These are phyloP conservation scores for Starmerella scarabaei DNA, from an alignment of 805 yeast species.

Conservation along the genomic window DNA sequence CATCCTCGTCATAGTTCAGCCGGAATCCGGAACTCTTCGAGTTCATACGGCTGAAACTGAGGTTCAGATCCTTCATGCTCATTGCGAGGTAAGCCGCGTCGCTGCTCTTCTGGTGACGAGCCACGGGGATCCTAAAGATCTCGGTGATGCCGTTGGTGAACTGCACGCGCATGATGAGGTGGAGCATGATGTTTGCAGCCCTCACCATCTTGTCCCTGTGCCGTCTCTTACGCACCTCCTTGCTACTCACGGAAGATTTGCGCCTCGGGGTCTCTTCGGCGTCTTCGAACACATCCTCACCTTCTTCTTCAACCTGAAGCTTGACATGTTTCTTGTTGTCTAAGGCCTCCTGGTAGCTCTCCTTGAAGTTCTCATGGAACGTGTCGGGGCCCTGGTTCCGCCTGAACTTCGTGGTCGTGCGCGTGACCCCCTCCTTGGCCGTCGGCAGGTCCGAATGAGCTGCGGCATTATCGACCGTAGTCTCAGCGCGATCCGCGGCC, in stretches of 20 bases:
- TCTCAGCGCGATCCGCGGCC: neutral
- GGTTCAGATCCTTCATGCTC: conserved; percentile 26
- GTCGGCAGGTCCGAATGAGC: too few species aligned
- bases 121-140: conserved; percentile 24
- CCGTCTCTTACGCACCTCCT: neutral
- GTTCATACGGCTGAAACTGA: conserved; percentile 30
- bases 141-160: conserved; percentile 26
- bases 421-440: neutral
- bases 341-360: neutral
- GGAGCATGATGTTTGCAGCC: conserved; percentile 17
- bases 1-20: conserved; percentile 26
- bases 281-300: neutral
- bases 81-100: conserved; percentile 20
- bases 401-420: too few species aligned
- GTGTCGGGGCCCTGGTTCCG: too few species aligned
- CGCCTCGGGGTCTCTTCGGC: neutral
- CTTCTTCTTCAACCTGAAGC: neutral
- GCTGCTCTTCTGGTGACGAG: conserved; percentile 1
- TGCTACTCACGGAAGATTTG: neutral
- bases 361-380: neutral
- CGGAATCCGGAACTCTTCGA: conserved; percentile 31
- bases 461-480: neutral
- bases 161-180: conserved; percentile 29
- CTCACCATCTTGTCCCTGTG: neutral
- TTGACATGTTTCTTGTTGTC: too few species aligned